phyloP scores from a whole-genome alignment of 2,329 filamentous ascomycete species.

The Pseudogymnoascus verrucosus region DNA sequence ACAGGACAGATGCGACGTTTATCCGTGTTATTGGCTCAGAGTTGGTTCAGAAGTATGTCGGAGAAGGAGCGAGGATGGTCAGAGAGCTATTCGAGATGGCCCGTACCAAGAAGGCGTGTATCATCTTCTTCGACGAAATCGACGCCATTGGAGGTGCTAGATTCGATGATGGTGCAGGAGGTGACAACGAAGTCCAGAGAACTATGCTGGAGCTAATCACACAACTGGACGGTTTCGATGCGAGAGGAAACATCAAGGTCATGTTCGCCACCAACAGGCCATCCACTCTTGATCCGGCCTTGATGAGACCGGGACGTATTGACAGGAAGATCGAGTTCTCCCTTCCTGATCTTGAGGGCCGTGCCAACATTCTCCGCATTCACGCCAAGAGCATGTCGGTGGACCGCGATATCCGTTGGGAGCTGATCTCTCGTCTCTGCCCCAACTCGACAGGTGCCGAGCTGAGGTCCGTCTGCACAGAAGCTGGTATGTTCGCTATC shows the following conservation, averaged over 20 bases:
- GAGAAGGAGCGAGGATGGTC: conserved; percentile 96
- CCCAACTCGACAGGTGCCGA: conserved; percentile 97
- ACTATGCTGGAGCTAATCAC: conserved; percentile 98
- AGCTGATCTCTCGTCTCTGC: conserved; percentile 92
- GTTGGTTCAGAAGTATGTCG: conserved; percentile 97
- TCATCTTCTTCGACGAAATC: conserved; percentile 99
- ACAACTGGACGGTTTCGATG: conserved; percentile 92
- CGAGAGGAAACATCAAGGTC: conserved; percentile 96
- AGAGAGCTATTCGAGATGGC: conserved; percentile 99
- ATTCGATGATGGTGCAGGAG: conserved; percentile 93
- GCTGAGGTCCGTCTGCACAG: conserved; percentile 90
- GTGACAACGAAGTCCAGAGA: conserved; percentile 95
- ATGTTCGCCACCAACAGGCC: conserved; percentile 99
- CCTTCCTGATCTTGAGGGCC: conserved; percentile 90
- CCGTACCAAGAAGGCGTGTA: conserved; percentile 97
- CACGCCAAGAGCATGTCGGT: conserved; percentile 99
- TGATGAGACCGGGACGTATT: conserved; percentile 95
- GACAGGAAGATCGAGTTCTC: conserved; percentile 99
- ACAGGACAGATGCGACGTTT: conserved; percentile 96
- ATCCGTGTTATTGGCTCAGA: conserved; percentile 98
- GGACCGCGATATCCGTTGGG: conserved; percentile 97
- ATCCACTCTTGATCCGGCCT: conserved; percentile 88
- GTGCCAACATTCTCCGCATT: conserved; percentile 94
- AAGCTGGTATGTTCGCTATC: conserved; percentile 98
- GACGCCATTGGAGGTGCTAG: conserved; percentile 92